These are phyloP conservation scores for Xylariaceae sp. DNA, from an alignment of 2,329 filamentous ascomycete genomes.

Conservation along the genomic window DNA sequence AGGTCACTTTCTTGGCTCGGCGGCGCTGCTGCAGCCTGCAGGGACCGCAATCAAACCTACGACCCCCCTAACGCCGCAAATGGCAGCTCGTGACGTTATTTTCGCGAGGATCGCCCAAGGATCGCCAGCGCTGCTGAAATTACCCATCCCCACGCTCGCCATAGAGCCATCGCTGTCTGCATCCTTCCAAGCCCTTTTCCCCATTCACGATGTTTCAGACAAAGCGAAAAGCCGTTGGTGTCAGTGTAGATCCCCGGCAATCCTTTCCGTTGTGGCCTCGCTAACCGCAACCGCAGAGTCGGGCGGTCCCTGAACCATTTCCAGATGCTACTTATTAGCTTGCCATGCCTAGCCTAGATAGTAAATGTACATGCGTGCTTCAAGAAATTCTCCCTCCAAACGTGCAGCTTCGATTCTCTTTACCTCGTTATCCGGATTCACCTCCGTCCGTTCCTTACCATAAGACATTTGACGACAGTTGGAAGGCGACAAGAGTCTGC, in stretches of 20 bases:
- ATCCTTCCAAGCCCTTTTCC: slow-evolving; percentile 20
- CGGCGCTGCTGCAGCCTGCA: slow-evolving; percentile 26
- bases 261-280: slow-evolving; percentile 12
- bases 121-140: slow-evolving; percentile 27
- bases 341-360: not conserved
- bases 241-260: slow-evolving; percentile 27
- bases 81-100: slow-evolving; percentile 38
- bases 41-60: slow-evolving; percentile 29
- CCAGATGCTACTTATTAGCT: not conserved
- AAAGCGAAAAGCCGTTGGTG: slow-evolving; percentile 13
- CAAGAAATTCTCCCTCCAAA: slow-evolving; percentile 5
- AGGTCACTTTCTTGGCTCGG: too few relatives aligned
- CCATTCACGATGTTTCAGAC: slow-evolving; percentile 36
- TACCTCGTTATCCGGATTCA: slow-evolving; percentile 8
- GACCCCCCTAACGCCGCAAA: slow-evolving; percentile 19
- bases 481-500: slow-evolving; percentile 11
- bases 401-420: not conserved
- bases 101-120: slow-evolving; percentile 25
- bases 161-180: slow-evolving; percentile 9
- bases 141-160: slow-evolving; percentile 20
- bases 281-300: not conserved
- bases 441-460: slow-evolving; percentile 24
- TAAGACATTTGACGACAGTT: slow-evolving; percentile 12
- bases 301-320: slow-evolving; percentile 11
- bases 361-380: slow-evolving; percentile 4